Base-by-base conservation (phyloP, 1,284 basidiomycete genomes). In the Ceraceosorus bombacis region DNA sequence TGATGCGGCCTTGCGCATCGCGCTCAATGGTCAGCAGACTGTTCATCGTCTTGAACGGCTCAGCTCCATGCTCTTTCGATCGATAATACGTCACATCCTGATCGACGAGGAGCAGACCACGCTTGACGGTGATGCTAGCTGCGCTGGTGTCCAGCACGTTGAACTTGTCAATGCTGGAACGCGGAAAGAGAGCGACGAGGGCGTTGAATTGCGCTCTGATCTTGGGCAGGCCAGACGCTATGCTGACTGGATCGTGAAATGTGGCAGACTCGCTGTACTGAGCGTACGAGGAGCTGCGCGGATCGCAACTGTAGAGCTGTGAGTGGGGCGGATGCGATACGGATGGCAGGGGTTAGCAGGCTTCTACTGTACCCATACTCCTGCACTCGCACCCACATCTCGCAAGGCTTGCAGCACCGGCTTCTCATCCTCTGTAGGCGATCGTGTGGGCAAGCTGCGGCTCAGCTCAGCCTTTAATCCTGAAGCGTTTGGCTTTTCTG, bases 181-280 rank as follows among this genome's bases (percentile, higher is more conserved):
- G 10, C 1, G 55, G 51, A 37, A 64, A 64, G 39, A 62, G 48
- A 36, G 51, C 55, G 12, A 58, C 58, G 57, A 64, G 61, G n/a
- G 57, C 63, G 37, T 64, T 64, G 51, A 64, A 64, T 36, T 64
- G 63, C 6, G 59, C 59, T 49, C 52, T 62, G 52, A 64, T 61
- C 2, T 36, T 49, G 37, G 41, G 17, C n/a, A 63, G 37, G 8
- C 61, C 57, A 7, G 43, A 53, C 10, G 63, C 63, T 12, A 61
- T 63, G n/a, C 58, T 55, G 46, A 64, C 51, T 9, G 63, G 63
- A 52, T 64, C 63, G 62, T 64, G 63, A 41, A 64, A 64, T 2
- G 54, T 54, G n/a, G 63, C 63, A 39, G 61, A 53, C 36, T 62
- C 49, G n/a, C 61, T 52, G 51, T 64, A 64, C 6, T 63, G 53